A percentile compares a stretch with the other conserved stretches of the same genome.
These are phyloP conservation scores for Magnusiomyces fungicola DNA, from an alignment of 1,139 yeast species.

Conservation along the genomic window DNA sequence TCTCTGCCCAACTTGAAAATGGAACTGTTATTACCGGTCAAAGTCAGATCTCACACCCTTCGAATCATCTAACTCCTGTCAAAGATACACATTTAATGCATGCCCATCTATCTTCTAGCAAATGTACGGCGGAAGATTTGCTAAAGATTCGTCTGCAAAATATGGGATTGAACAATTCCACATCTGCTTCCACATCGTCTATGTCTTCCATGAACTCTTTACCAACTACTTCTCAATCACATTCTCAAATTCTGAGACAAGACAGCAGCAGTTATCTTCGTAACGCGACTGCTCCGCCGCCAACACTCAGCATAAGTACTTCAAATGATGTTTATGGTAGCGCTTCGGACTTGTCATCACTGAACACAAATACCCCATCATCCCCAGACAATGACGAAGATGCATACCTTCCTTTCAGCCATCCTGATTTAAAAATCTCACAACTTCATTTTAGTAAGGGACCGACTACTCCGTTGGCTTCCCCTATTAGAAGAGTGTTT, in stretches of 20 bases:
- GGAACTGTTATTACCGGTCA: conserved; percentile 86
- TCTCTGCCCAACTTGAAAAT: conserved; percentile 64
- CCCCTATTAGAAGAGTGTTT: conserved; percentile 67
- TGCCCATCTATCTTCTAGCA: not conserved
- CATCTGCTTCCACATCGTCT: too few species aligned
- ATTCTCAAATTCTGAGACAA: not conserved
- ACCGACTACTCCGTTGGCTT: conserved; percentile 50
- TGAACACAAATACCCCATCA: not conserved
- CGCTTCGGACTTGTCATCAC: not conserved
- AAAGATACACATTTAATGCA: not conserved
- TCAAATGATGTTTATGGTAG: not conserved
- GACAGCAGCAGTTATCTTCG: not conserved
- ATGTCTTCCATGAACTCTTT: too few species aligned
- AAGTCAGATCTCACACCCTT: conserved; percentile 88
- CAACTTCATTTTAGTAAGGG: conserved; percentile 60
- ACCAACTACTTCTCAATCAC: too few species aligned
- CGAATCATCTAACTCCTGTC: conserved; percentile 11
- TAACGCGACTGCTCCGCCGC: not conserved
- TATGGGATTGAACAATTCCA: too few species aligned
- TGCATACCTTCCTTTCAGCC: conserved; percentile 67
- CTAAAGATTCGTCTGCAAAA: not conserved
- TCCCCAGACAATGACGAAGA: conserved; percentile 40
- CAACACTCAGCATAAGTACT: not conserved
- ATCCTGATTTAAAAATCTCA: conserved; percentile 68
- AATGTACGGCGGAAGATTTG: not conserved